phyloP scores from a whole-genome alignment of 2,329 filamentous ascomycete genomes.

The Tolypocladium nubicola region DNA sequence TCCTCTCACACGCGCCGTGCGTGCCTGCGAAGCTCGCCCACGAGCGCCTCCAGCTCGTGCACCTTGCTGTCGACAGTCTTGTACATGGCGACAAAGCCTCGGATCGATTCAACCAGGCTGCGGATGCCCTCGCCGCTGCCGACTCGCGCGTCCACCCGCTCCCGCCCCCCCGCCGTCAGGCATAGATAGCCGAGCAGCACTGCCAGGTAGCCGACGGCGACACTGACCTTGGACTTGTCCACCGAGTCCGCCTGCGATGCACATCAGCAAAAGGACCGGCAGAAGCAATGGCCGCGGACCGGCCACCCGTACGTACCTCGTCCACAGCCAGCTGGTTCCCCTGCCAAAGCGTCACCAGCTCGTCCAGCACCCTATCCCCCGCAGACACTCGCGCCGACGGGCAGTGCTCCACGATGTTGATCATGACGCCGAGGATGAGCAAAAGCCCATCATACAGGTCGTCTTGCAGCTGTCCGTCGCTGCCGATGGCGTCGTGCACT shows the following conservation, averaged over 20 bases:
- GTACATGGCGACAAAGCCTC: slow-evolving; percentile 43
- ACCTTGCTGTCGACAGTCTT: slow-evolving; percentile 35
- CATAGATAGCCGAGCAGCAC: slow-evolving; percentile 77
- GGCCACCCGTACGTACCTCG: slow-evolving; percentile 44
- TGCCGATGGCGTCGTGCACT: slow-evolving; percentile 36
- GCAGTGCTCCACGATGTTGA: slow-evolving; percentile 79
- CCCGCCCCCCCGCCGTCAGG: slow-evolving; percentile 36
- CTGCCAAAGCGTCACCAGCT: slow-evolving; percentile 56
- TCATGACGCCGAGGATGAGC: slow-evolving; percentile 69
- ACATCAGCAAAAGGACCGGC: neutral
- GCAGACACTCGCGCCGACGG: slow-evolving; percentile 41
- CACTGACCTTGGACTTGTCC: slow-evolving; percentile 67
- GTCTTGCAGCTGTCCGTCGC: slow-evolving; percentile 35
- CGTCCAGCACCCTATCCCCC: slow-evolving; percentile 35
- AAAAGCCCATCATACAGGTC: slow-evolving; percentile 59
- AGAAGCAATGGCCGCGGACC: too few species aligned
- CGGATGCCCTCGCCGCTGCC: slow-evolving; percentile 29
- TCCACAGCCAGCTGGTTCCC: slow-evolving; percentile 53
- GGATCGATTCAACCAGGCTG: slow-evolving; percentile 39
- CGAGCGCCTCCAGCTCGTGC: slow-evolving; percentile 25
- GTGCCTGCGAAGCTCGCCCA: slow-evolving; percentile 21
- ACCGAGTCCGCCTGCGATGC: slow-evolving; percentile 51
- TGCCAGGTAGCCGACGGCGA: slow-evolving; percentile 77
- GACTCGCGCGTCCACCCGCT: slow-evolving; percentile 30
- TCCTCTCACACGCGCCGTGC: neutral